These are phyloP conservation scores for Schizosaccharomyces lindneri DNA, from an alignment of 805 yeast genomes.

Conservation along the genomic window DNA sequence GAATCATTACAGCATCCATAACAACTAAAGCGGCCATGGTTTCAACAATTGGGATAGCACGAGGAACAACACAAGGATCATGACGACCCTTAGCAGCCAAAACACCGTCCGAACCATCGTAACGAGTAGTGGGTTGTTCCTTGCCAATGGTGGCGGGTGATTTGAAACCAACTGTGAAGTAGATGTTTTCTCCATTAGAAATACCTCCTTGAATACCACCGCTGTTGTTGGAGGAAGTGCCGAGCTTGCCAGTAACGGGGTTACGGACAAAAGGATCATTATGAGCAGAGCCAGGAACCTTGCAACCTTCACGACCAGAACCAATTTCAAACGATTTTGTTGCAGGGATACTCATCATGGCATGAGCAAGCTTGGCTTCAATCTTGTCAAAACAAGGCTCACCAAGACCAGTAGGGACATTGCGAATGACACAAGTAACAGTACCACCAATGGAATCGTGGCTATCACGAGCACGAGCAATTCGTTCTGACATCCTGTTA, in stretches of 20 bases:
- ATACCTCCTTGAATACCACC: constrained; percentile 99
- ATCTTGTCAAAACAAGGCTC: constrained; percentile 94
- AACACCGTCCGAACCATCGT: constrained; percentile 68
- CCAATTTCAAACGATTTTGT: constrained; percentile 96
- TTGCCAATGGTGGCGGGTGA: constrained; percentile 94
- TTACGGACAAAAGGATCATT: constrained; percentile 54
- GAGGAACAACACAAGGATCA: constrained; percentile 93
- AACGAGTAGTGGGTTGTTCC: constrained; percentile 70
- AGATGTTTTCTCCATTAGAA: constrained; percentile 83
- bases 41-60: constrained; percentile 96
- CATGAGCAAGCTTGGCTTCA: constrained; percentile 88
- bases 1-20: constrained; percentile 64
- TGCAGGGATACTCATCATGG: constrained; percentile 93
- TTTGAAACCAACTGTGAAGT: constrained; percentile 87
- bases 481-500: constrained; percentile 60
- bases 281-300: constrained; percentile 78
- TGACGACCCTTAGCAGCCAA: constrained; percentile 94
- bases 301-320: constrained; percentile 78
- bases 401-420: constrained; percentile 85
- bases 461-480: constrained; percentile 62
- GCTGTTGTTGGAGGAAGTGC: constrained; percentile 73
- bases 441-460: constrained; percentile 94
- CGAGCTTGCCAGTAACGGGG: constrained; percentile 29
- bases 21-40: constrained; percentile 92
- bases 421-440: constrained; percentile 88